Conservation (phyloP, 768 basidiomycete species). For the Dentipellis fragilis region DNA sequence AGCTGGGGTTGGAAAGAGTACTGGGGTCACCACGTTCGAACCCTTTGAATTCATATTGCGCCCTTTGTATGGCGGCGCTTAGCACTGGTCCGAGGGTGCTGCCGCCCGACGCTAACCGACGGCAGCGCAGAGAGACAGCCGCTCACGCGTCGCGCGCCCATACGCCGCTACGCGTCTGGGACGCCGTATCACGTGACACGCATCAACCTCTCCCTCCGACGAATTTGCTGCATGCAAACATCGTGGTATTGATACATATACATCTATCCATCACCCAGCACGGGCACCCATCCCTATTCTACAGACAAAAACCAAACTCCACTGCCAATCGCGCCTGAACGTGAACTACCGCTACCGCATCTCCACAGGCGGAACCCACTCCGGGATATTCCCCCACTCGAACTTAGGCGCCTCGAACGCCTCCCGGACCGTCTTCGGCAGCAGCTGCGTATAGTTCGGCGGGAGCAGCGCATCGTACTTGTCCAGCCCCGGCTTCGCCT, state of each 20-base stretch:
- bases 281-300: neutral
- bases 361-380: constrained; percentile 59
- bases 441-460: constrained; percentile 35
- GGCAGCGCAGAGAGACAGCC: no score
- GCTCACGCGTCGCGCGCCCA: no score
- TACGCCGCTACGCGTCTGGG: no score
- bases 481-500: constrained; percentile 35
- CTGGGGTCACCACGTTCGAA: no score
- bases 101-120: no score
- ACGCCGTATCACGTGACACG: no score
- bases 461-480: constrained; percentile 49
- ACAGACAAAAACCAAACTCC: neutral
- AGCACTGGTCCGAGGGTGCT: no score
- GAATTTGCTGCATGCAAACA: neutral
- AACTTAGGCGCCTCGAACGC: constrained; percentile 47
- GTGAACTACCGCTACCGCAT: constrained; percentile 26
- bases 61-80: no score
- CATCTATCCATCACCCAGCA: neutral
- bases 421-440: constrained; percentile 37
- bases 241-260: neutral
- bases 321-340: neutral
- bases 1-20: no score
- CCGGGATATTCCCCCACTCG: constrained; percentile 56
- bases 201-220: no score
- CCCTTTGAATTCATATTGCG: no score